Percentiles rank a stretch among this genome's conserved stretches.
Evolutionary conservation across 805 yeast species (phyloP).

Genomic region (Candida berthetii): DNA sequence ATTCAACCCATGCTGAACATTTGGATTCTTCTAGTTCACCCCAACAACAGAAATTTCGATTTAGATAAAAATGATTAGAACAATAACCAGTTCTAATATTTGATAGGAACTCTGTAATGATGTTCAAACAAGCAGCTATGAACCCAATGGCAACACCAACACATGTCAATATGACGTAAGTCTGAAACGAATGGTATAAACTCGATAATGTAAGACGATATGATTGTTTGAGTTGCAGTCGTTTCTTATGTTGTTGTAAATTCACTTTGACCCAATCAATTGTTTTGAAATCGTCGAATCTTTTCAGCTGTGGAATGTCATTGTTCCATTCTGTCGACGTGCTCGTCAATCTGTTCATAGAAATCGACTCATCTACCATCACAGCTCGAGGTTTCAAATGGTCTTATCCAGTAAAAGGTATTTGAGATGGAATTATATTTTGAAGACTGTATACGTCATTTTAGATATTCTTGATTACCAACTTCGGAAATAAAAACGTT

Average conservation of each 20-base stretch:
- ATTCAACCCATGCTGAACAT: slow-evolving; percentile 66
- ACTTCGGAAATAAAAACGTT: not conserved
- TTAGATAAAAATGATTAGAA: slow-evolving; percentile 58
- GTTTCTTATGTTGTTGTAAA: slow-evolving; percentile 34
- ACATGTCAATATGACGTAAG: slow-evolving; percentile 66
- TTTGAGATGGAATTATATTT: too few species aligned
- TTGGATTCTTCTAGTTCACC: slow-evolving; percentile 36
- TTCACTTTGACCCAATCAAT: slow-evolving; percentile 70
- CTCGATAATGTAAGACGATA: slow-evolving; percentile 6
- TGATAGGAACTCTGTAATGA: slow-evolving; percentile 83
- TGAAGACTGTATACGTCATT: too few species aligned
- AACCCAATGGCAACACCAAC: slow-evolving; percentile 78
- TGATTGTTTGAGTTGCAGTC: slow-evolving; percentile 1
- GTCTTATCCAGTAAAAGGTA: too few species aligned
- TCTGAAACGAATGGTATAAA: slow-evolving; percentile 15
- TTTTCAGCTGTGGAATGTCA: slow-evolving; percentile 19
- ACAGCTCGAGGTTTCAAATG: too few species aligned
- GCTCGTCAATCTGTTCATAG: too few species aligned
- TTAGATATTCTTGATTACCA: not conserved
- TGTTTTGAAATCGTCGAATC: slow-evolving; percentile 58
- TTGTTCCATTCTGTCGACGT: not conserved
- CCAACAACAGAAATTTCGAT: slow-evolving; percentile 78
- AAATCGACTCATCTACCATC: too few species aligned
- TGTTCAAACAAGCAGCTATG: slow-evolving; percentile 76
- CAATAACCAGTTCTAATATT: slow-evolving; percentile 79